phyloP scores from a whole-genome alignment of 768 basidiomycete genomes.

The Solioccasus polychromus region DNA sequence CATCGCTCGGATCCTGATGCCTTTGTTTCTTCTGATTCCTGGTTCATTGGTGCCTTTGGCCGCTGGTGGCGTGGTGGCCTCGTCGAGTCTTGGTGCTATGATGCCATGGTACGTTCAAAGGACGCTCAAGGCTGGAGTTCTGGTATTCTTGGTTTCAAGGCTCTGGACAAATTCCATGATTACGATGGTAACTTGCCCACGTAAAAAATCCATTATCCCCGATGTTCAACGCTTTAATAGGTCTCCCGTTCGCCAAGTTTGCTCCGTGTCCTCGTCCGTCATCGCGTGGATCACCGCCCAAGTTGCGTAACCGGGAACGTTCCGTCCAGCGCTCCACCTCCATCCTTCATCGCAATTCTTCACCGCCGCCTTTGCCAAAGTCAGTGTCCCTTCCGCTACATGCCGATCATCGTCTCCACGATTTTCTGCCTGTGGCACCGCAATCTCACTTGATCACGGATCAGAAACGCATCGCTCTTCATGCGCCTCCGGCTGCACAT shows the following conservation, averaged over 20 bases:
- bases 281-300: slow-evolving; percentile 51
- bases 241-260: slow-evolving; percentile 51
- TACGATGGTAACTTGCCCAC: slow-evolving; percentile 51
- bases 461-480: slow-evolving; percentile 26
- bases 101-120: slow-evolving; percentile 58
- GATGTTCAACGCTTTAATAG: slow-evolving; percentile 28
- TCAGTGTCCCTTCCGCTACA: slow-evolving; percentile 79
- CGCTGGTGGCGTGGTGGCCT: slow-evolving; percentile 86
- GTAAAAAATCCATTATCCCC: background rate
- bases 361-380: slow-evolving; percentile 82
- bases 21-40: slow-evolving; percentile 67
- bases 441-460: slow-evolving; percentile 24
- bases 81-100: slow-evolving; percentile 78
- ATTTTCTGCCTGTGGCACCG: slow-evolving; percentile 23
- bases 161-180: slow-evolving; percentile 65
- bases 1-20: slow-evolving; percentile 37
- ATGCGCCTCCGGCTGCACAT: slow-evolving; percentile 25
- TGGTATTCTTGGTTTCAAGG: slow-evolving; percentile 74
- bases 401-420: slow-evolving; percentile 39
- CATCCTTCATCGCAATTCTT: slow-evolving; percentile 55
- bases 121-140: slow-evolving; percentile 75
- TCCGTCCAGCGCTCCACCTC: slow-evolving; percentile 40
- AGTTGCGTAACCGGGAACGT: slow-evolving; percentile 55
- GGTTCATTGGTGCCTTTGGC: slow-evolving; percentile 91
- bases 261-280: slow-evolving; percentile 41